Base-by-base conservation (phyloP, 2,329 filamentous ascomycete species). In the Aureobasidium sp. region DNA sequence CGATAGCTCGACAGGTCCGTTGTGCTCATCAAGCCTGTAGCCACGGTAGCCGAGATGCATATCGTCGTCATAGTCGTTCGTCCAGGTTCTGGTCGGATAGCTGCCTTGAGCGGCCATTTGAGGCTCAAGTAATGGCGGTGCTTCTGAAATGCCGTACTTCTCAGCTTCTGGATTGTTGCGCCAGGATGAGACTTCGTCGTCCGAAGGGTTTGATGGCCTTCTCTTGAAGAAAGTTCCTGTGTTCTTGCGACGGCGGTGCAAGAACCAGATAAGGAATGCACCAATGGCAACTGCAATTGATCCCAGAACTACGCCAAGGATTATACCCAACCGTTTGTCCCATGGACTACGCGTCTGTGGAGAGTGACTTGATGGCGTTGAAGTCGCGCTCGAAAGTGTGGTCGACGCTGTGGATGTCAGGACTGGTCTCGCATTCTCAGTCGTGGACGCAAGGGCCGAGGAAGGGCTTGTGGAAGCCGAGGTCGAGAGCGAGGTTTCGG, bases 301-400 rank as follows among this genome's bases (percentile, higher is more conserved):
- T 6, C 64, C 62, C 15, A 67, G 60, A 6, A 60, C 61, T 8
- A 66, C 65, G 13, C 65, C 65, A 2, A 67, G 53, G 25, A 63
- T 59, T 31, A 67, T 66, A 7, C 65, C 65, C 3, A 67, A 49
- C 19, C 47, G 57, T 38, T 54, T 60, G 46, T 61, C 60, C 23
- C 51, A n/a, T 6, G 47, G 15, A 17, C 55, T 38, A n/a, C 21
- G 23, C 19, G 13, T 57, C 27, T 57, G 53, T 31, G 51, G 10
- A 5, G 23, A 21, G 17, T 50, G 55, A 19, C 29, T 38, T 4
- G 42, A 31, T 4, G 60, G 37, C n/a, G 49, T 29, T 1, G 45
- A 37, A 19, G 58, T 31, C 8, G 31, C 33, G 31, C 40, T 51
- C 4, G 29, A 15, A 1, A 49, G 8, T 21, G 40, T 19, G 25